phyloP scores from a whole-genome alignment of 2,329 filamentous ascomycete genomes.

The Pyrenophora tritici-repentis region DNA sequence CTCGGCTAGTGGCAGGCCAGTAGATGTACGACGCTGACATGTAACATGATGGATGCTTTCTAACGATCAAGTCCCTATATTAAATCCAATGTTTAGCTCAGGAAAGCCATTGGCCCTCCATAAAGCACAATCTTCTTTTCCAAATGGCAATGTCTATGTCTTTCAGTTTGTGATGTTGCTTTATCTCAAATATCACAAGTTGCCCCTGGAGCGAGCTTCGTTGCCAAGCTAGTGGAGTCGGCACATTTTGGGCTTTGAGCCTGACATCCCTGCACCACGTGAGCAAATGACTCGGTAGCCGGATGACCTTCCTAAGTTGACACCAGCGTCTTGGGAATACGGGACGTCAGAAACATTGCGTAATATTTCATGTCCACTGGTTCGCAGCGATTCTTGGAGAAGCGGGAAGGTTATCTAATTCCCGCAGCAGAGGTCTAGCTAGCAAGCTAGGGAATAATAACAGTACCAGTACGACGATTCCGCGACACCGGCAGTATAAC shows the following conservation, averaged over 20 bases:
- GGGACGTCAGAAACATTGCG: background rate
- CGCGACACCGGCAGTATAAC: slow-evolving; percentile 17
- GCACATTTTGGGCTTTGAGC: slow-evolving; percentile 4
- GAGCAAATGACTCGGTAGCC: slow-evolving; percentile 19
- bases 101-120: background rate
- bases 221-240: slow-evolving; percentile 13
- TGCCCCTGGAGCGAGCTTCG: slow-evolving; percentile 21
- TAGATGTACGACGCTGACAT: slow-evolving; percentile 7
- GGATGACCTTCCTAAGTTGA: background rate
- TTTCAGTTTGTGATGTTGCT: slow-evolving; percentile 6
- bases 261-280: slow-evolving; percentile 16
- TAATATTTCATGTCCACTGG: background rate
- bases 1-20: slow-evolving; percentile 16
- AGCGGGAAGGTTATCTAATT: too few species aligned
- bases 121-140: background rate
- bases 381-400: background rate
- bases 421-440: too few species aligned
- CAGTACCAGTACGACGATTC: background rate
- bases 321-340: background rate
- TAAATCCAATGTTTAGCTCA: background rate
- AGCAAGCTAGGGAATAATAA: too few species aligned
- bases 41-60: background rate
- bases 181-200: slow-evolving; percentile 8
- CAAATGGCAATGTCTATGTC: slow-evolving; percentile 2
- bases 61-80: too few species aligned